phyloP scores from a whole-genome alignment of 345 rosid species.

The Ceriops decandra region DNA sequence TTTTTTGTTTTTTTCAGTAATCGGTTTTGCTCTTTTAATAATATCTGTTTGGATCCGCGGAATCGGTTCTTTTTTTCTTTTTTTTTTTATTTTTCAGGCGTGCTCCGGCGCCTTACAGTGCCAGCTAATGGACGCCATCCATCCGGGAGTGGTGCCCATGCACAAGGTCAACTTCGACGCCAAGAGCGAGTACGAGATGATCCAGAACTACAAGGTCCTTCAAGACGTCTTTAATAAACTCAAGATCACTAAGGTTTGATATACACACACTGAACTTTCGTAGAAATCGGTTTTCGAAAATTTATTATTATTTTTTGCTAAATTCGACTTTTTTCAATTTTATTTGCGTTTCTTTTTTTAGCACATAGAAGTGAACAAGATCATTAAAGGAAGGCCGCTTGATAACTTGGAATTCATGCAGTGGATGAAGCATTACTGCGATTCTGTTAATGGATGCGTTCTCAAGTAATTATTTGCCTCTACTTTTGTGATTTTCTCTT shows the following conservation, averaged over 20 bases:
- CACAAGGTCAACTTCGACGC: slow-evolving; percentile 98
- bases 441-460: slow-evolving; percentile 70
- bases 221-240: slow-evolving; percentile 97
- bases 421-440: slow-evolving; percentile 96
- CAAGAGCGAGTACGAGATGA: slow-evolving; percentile 96
- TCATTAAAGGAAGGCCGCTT: slow-evolving; percentile 90
- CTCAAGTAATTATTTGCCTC: slow-evolving; percentile 31
- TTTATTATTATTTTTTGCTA: too few species aligned
- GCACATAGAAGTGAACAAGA: slow-evolving; percentile 90
- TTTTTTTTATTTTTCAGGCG: slow-evolving; percentile 39
- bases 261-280: too few species aligned
- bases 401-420: slow-evolving; percentile 98
- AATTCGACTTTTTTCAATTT: neutral
- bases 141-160: slow-evolving; percentile 91
- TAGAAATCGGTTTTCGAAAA: too few species aligned
- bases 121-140: slow-evolving; percentile 86
- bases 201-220: slow-evolving; percentile 91
- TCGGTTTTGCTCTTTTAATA: neutral
- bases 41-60: neutral
- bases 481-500: neutral
- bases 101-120: slow-evolving; percentile 92
- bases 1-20: neutral
- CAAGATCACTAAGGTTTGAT: slow-evolving; percentile 79
- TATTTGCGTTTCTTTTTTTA: slow-evolving; percentile 10
- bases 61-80: neutral